Evolutionary conservation across 257 asterid species (phyloP), one percentile per base, ranked within the genome.

Genomic region (Fraxinus excelsior): DNA sequence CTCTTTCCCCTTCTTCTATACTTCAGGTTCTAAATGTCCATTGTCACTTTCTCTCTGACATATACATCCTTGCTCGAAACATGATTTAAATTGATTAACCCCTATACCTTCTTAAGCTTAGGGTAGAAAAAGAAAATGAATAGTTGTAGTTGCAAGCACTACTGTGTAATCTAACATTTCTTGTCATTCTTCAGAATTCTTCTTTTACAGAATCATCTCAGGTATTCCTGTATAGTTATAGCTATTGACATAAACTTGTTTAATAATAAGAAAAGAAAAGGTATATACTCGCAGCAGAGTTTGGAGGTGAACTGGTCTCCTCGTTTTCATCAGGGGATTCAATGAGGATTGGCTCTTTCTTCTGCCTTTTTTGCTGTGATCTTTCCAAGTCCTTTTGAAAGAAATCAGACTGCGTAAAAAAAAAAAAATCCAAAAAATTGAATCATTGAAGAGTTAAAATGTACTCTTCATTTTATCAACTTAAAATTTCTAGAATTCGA

Each of bases 341-440:
- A 18, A 53, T 26, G 66, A 49, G 74, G 34, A 83, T 49, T 73
- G 67, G 88, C 75, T 87, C 81, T 66, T 76, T 84, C n/a, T 76
- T 81, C 86, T 87, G 89, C 32, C 80, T 80, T 75, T 87, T 89
- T 76, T 66, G 90, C 74, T 80, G 87, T 75, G 51, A 78, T 84
- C 76, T 84, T 83, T 87, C 89, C 21, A 94, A 85, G 79, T 74
- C 81, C 88, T 88, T 91, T 70, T 79, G 67, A 76, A 87, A 85
- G 80, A 88, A 89, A 84, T 75, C 85, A 26, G 89, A 82, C 83
- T 91, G 97, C 92, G 92, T 82, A 76, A 71, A 32, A 32, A 31
- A 31, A 31, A 31, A 31, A 32, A 75, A 80, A 79, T 76, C 23
- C 64, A 78, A 75, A 44, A 72, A 76, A 76, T 66, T 71, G 76